Percentiles rank a stretch among this genome's conserved stretches.
These are phyloP conservation scores for Microbotryum intermedium DNA, from an alignment of 1,284 basidiomycete genomes.

Conservation along the genomic window DNA sequence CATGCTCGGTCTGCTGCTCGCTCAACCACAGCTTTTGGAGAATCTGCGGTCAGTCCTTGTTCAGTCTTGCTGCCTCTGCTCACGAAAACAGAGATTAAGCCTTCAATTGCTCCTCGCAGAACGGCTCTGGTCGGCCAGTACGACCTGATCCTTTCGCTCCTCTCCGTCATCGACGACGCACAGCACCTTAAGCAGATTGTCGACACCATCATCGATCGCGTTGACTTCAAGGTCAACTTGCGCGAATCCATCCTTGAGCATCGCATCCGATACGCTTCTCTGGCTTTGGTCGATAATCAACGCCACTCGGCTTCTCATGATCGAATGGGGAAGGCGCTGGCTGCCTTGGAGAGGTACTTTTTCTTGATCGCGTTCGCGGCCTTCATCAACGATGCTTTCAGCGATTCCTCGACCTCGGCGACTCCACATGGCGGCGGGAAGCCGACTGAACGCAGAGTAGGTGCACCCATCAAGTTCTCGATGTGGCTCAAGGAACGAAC, in stretches of 20 bases:
- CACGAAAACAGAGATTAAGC: not conserved
- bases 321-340: slow-evolving; percentile 36
- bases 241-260: slow-evolving; percentile 78
- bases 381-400: slow-evolving; percentile 66
- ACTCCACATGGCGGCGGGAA: not conserved
- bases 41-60: slow-evolving; percentile 63
- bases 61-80: not conserved
- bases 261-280: slow-evolving; percentile 74
- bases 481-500: slow-evolving; percentile 53
- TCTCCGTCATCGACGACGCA: slow-evolving; percentile 81
- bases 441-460: not conserved
- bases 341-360: slow-evolving; percentile 57
- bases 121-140: slow-evolving; percentile 58
- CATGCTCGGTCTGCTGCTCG: slow-evolving; percentile 72
- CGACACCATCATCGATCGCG: slow-evolving; percentile 78
- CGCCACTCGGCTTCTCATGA: slow-evolving; percentile 30
- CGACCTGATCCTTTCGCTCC: slow-evolving; percentile 73
- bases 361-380: slow-evolving; percentile 91
- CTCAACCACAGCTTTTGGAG: slow-evolving; percentile 69
- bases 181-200: slow-evolving; percentile 71
- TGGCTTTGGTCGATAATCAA: slow-evolving; percentile 56
- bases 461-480: slow-evolving; percentile 10
- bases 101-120: slow-evolving; percentile 4
- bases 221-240: slow-evolving; percentile 63
- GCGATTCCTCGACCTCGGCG: slow-evolving; percentile 33